Evolutionary conservation across 805 yeast genomes (phyloP).

Genomic region (Tetrapisispora fleetii): DNA sequence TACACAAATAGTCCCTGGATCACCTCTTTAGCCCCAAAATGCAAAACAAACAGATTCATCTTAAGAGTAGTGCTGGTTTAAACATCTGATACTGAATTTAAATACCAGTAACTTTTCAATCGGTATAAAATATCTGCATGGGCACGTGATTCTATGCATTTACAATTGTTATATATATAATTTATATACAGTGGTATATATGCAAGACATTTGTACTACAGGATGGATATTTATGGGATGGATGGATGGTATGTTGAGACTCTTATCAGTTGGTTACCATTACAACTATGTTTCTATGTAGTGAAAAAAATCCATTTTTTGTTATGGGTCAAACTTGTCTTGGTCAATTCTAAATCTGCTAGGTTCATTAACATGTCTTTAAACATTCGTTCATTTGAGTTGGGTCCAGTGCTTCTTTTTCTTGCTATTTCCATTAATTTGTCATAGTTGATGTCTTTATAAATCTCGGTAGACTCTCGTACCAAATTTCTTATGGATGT

Average conservation of each 20-base stretch:
- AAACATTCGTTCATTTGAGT: conserved; percentile 4
- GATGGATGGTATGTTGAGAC: too few species aligned
- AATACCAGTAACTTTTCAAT: not conserved
- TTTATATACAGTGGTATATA: not conserved
- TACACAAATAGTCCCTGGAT: too few species aligned
- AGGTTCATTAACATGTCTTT: conserved; percentile 9
- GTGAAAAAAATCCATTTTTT: conserved; percentile 15
- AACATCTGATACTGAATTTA: too few species aligned
- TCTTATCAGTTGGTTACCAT: too few species aligned
- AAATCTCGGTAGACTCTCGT: conserved; percentile 17
- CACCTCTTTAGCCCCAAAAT: too few species aligned
- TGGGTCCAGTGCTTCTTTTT: not conserved
- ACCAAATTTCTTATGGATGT: conserved; percentile 15
- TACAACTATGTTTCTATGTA: too few species aligned
- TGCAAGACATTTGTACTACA: not conserved
- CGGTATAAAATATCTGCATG: not conserved
- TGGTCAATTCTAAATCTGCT: conserved; percentile 11
- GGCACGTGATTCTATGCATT: not conserved
- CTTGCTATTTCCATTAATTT: conserved; percentile 20
- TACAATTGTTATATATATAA: not conserved
- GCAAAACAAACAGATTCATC: not conserved
- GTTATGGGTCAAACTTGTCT: conserved; percentile 7
- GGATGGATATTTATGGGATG: too few species aligned
- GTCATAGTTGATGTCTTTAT: conserved; percentile 18
- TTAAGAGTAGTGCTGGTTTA: not conserved